Conservation (phyloP, 2,329 filamentous ascomycete species). For the Stagonosporopsis tanaceti region DNA sequence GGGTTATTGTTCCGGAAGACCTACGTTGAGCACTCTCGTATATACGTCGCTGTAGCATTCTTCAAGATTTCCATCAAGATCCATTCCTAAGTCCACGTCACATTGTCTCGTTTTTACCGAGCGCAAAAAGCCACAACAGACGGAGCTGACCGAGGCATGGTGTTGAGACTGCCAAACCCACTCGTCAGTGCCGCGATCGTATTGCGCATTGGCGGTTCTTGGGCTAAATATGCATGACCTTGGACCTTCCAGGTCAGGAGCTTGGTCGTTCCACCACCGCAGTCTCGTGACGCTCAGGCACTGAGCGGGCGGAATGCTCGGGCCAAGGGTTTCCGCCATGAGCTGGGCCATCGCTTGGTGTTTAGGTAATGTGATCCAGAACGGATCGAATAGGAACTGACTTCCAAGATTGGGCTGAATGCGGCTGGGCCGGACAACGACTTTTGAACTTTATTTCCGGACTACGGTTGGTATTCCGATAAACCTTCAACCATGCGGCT, state of each 20-base stretch:
- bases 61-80: too few species aligned
- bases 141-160: slow-evolving; percentile 2
- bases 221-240: slow-evolving; percentile 4
- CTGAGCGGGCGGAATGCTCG: slow-evolving; percentile 30
- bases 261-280: slow-evolving; percentile 9
- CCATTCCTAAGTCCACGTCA: not conserved
- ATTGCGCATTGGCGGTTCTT: slow-evolving; percentile 25
- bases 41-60: not conserved
- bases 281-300: slow-evolving; percentile 12
- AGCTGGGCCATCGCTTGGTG: slow-evolving; percentile 7
- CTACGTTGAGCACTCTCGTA: not conserved
- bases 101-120: not conserved
- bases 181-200: slow-evolving; percentile 5
- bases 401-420: slow-evolving; percentile 5
- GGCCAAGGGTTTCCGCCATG: slow-evolving; percentile 33
- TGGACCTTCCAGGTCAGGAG: slow-evolving; percentile 11
- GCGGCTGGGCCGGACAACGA: slow-evolving; percentile 1
- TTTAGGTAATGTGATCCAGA: slow-evolving; percentile 15
- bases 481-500: not conserved
- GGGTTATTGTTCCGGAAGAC: slow-evolving; percentile 4
- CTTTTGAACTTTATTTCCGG: slow-evolving; percentile 11
- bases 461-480: slow-evolving; percentile 4
- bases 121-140: not conserved
- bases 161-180: slow-evolving; percentile 10
- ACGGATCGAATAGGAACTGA: slow-evolving; percentile 3